A percentile compares a stretch with the other conserved stretches of the same genome.
Conservation (phyloP, 2,329 filamentous ascomycete species). For the Orbilia quercus region DNA sequence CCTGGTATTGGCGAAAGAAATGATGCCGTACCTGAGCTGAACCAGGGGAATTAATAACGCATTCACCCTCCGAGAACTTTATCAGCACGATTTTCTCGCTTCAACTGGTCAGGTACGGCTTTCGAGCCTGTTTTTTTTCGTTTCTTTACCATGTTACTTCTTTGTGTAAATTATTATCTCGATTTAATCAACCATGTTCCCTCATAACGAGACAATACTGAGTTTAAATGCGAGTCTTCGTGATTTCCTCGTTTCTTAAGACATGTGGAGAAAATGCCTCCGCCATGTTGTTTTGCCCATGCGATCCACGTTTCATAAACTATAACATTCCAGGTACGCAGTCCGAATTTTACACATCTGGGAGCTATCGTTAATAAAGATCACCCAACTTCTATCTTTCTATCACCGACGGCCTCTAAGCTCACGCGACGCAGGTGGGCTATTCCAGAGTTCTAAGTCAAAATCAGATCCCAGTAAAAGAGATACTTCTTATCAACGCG, state of each 20-base stretch:
- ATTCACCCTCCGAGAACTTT: slow-evolving; percentile 1
- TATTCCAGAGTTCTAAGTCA: neutral
- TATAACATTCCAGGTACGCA: neutral
- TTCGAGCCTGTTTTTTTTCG: slow-evolving; percentile 29
- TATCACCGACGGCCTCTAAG: neutral
- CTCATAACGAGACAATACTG: slow-evolving; percentile 16
- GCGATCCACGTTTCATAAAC: slow-evolving; percentile 28
- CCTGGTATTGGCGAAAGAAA: neutral
- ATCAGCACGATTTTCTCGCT: neutral
- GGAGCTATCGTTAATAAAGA: neutral
- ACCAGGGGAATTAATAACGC: slow-evolving; percentile 10
- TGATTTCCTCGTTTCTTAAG: slow-evolving; percentile 1
- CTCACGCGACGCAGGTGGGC: neutral
- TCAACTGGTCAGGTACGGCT: neutral
- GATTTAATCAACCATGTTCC: slow-evolving; percentile 14
- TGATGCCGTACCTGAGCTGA: neutral
- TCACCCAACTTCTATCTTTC: neutral
- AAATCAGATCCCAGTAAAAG: neutral
- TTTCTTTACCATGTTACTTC: neutral
- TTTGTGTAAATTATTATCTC: slow-evolving; percentile 40
- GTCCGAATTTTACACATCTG: neutral
- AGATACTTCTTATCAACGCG: neutral
- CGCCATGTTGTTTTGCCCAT: slow-evolving; percentile 19
- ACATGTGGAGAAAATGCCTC: slow-evolving; percentile 4
- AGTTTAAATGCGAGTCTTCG: slow-evolving; percentile 50